These are phyloP conservation scores for Penicillium glabrum DNA, from an alignment of 2,329 filamentous ascomycete genomes.

Conservation along the genomic window DNA sequence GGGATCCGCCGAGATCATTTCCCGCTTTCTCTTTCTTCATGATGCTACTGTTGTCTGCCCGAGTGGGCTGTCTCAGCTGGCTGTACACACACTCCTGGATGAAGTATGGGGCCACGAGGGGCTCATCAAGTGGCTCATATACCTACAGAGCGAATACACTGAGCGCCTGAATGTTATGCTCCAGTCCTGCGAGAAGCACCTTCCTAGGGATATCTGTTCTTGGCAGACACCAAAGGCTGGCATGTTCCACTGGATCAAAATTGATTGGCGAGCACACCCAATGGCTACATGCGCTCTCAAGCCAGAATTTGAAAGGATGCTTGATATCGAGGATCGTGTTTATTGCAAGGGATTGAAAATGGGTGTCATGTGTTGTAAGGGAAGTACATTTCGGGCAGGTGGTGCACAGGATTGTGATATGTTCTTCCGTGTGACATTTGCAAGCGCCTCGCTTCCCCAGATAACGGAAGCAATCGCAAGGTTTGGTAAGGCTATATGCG, in stretches of 20 bases:
- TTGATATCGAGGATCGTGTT: neutral
- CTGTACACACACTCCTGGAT: slow-evolving; percentile 79
- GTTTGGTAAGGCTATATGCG: neutral
- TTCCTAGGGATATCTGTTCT: slow-evolving; percentile 69
- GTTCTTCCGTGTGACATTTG: neutral
- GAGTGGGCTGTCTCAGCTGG: slow-evolving; percentile 71
- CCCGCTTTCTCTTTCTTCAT: slow-evolving; percentile 72
- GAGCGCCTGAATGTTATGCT: slow-evolving; percentile 34
- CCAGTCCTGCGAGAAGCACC: slow-evolving; percentile 69
- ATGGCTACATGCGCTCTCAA: neutral
- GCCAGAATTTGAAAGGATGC: neutral
- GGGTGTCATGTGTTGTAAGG: neutral
- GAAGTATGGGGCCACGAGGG: slow-evolving; percentile 85
- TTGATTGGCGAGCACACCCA: neutral
- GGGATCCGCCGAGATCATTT: slow-evolving; percentile 73
- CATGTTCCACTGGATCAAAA: slow-evolving; percentile 14
- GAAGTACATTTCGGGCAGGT: neutral
- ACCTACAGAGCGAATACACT: slow-evolving; percentile 65
- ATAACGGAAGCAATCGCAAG: neutral
- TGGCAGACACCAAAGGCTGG: slow-evolving; percentile 77
- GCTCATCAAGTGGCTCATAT: slow-evolving; percentile 78
- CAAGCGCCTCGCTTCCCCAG: neutral
- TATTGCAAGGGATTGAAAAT: neutral
- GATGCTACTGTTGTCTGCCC: slow-evolving; percentile 79
- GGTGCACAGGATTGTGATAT: neutral